Base-by-base conservation (phyloP, 805 yeast genomes). In the Kluyveromyces wickerhamii region DNA sequence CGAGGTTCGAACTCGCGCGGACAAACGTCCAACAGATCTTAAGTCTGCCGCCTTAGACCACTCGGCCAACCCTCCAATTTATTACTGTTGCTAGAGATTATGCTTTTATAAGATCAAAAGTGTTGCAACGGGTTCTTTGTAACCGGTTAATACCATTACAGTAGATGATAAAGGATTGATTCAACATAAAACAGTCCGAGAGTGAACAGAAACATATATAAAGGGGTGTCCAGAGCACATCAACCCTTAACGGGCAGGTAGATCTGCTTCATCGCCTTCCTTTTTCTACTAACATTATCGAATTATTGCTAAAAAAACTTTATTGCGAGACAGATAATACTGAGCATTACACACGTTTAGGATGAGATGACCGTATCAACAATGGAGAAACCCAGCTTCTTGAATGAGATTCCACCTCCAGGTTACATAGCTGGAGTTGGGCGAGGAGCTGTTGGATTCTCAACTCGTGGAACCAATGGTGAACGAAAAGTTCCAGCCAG, bases 401-500 rank as follows among this genome's bases (percentile, higher is more conserved):
- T 89, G 31, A 86, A 81, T 50, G 85, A 82, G 61, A 76, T 77
- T 41, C 80, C 97, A 1, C 98, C 98, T 0, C 72, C 80, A 2
- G 94, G 94, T 5, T 89, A 89, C 52, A 72, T 87, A 26, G 81
- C 97, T 3, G 98, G 98, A 17, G 60, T 87, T 6, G 97, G 96
- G 0, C 67, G 98, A 52, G 98, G 98, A 18, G 97, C 96, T 2
- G 73, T 84, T 1, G 97, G 96, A 4, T 88, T 92, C 57, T 77
- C 88, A 0, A 86, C 95, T 0, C 71, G 86, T 39, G 85, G 92
- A 1, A 94, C 81, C 42, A 41, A 53, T 45, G 42, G 37, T 4
- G 34, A 38, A 13, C 35, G 33, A 7, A 39, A 31, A 22, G 24
- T 22, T 5, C 42, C 42, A 10, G 34, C 32, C 10, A 31, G 42